A percentile compares a stretch with the other conserved stretches of the same genome.
phyloP scores from a whole-genome alignment of 2,329 filamentous ascomycete genomes.

The Penicillium sp. region DNA sequence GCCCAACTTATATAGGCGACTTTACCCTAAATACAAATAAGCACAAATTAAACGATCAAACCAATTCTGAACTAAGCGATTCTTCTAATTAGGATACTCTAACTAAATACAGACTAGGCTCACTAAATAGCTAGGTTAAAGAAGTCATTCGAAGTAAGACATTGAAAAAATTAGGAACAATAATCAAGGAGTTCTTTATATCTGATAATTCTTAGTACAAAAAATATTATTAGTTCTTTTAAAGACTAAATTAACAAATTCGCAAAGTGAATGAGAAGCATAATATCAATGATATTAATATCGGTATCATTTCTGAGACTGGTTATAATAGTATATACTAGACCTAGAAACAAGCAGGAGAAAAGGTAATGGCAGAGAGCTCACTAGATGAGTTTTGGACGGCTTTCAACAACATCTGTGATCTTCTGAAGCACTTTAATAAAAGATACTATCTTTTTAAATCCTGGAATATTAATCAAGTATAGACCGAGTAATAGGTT shows the following conservation, averaged over 20 bases:
- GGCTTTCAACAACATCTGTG: background rate
- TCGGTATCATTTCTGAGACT: background rate
- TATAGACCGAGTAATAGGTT: slow-evolving; percentile 1
- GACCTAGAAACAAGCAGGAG: background rate
- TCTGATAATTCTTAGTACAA: background rate
- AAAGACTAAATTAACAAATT: slow-evolving; percentile 9
- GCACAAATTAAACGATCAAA: background rate
- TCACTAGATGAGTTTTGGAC: background rate
- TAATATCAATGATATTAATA: slow-evolving; percentile 1
- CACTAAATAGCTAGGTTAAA: slow-evolving; percentile 2
- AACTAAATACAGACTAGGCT: background rate
- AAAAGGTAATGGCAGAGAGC: background rate
- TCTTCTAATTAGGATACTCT: background rate
- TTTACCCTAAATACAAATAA: slow-evolving; percentile 1
- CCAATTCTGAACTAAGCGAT: background rate
- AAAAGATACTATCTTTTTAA: slow-evolving; percentile 7
- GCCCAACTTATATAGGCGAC: background rate
- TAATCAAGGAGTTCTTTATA: slow-evolving; percentile 5
- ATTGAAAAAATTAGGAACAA: background rate
- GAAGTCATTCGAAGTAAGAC: slow-evolving; percentile 5
- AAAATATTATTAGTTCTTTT: slow-evolving; percentile 6
- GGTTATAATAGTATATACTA: background rate
- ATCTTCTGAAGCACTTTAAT: slow-evolving; percentile 6
- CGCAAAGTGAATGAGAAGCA: slow-evolving; percentile 3
- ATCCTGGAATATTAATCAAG: slow-evolving; percentile 6